Conservation (phyloP, 2,329 filamentous ascomycete species). For the Cladophialophora exuberans region DNA sequence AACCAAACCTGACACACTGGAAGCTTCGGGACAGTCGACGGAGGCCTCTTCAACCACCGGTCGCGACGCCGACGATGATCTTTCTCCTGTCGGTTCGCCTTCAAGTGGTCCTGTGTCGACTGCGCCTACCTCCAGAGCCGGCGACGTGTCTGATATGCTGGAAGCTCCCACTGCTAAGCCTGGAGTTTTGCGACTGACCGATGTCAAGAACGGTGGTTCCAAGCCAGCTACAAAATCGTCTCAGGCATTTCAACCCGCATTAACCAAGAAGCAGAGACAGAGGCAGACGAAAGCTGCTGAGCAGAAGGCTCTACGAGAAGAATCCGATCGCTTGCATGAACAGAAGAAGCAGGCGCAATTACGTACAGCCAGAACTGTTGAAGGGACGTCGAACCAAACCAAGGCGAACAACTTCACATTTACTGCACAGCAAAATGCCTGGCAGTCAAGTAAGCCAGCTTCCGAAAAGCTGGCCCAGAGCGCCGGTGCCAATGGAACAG, state of each 20-base stretch:
- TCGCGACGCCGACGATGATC: constrained; percentile 76
- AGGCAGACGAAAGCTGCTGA: constrained; percentile 87
- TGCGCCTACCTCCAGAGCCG: constrained; percentile 58
- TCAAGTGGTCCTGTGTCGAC: constrained; percentile 40
- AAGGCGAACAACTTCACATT: constrained; percentile 59
- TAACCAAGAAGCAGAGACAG: constrained; percentile 95
- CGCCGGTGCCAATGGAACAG: constrained; percentile 30
- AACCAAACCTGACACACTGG: constrained; percentile 54
- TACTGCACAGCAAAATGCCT: constrained; percentile 60
- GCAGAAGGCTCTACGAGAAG: constrained; percentile 73
- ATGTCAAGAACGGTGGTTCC: constrained; percentile 56
- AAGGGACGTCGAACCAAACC: constrained; percentile 82
- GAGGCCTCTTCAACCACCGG: constrained; percentile 71
- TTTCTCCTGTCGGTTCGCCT: constrained; percentile 71
- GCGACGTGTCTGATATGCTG: constrained; percentile 88
- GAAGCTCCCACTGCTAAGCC: constrained; percentile 71
- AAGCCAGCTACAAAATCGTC: constrained; percentile 66
- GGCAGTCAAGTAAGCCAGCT: constrained; percentile 45
- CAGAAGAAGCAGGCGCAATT: constrained; percentile 79
- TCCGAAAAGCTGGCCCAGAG: constrained; percentile 27
- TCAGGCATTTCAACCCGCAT: constrained; percentile 65
- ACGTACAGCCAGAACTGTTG: constrained; percentile 76
- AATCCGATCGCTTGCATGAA: constrained; percentile 78
- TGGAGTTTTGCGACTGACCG: constrained; percentile 77
- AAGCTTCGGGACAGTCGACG: constrained; percentile 52